Evolutionary conservation across 257 asterid genomes (phyloP), one percentile per base, ranked within the genome.

Genomic region (Capsicum pubescens): DNA sequence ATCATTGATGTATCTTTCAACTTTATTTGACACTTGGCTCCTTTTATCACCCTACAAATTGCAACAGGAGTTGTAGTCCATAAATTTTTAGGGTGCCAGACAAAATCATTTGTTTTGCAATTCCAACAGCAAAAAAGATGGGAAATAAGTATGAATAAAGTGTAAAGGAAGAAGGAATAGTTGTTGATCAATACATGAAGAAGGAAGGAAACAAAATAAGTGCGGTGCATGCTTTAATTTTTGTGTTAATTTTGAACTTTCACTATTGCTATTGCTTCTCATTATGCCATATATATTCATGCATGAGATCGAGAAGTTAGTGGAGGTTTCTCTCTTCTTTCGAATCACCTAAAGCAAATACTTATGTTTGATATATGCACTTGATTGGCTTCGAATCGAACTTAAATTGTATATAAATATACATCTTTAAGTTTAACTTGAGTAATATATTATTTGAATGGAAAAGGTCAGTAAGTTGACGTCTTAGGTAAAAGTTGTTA

Each of bases 31-130:
- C 63, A 76, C 63, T 61, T 13, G 14, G 81, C 61, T 12, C 9
- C 21, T 39, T 21, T 52, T 8, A 7, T 52, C 46, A 76, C 81
- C 81, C 48, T 3, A 74, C 46, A 50, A 50, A 74, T 74, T 74
- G 21, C 46, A 74, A 50, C 8, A 74, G 19, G 61, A 74, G n/a
- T 74, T 74, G 13, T 50, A 74, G 81, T 52, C 81, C 81, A 50
- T 46, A 21, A 70, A 17, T 39, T 39, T 39, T 39, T 39, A 76
- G 63, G 81, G 48, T 50, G 60, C 61, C 3, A 76, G 81, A 76
- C 81, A 76, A 76, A 76, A 76, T 76, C 14, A 76, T 76, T 52
- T 54, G 63, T 50, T 21, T 76, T 76, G 61, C 81, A 76, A 76
- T 76, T 76, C 2, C 63, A 52, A 76, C 61, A 76, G 6, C 81